A percentile compares a stretch with the other conserved stretches of the same genome.
Conservation (phyloP, 2,329 filamentous ascomycete species). For the Botryotinia globosa region DNA sequence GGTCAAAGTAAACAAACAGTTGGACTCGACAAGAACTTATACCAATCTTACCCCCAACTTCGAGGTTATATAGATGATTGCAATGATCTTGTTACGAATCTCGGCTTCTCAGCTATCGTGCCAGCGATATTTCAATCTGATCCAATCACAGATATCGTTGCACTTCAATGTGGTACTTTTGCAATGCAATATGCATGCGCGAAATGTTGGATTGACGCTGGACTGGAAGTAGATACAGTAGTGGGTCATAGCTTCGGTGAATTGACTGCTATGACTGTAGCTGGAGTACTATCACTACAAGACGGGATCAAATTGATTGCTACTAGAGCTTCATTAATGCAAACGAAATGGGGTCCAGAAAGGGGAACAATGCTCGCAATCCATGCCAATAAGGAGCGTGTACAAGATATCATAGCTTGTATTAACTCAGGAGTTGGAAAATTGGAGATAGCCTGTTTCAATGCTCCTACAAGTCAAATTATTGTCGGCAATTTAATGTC, state of each 20-base stretch:
- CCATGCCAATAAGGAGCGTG: not conserved
- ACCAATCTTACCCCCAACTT: conserved; percentile 14
- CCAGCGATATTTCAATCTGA: conserved; percentile 25
- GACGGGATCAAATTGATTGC: conserved; percentile 31
- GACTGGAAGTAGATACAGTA: conserved; percentile 20
- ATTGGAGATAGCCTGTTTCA: not conserved
- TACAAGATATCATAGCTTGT: not conserved
- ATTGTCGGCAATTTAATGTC: not conserved
- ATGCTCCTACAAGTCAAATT: not conserved
- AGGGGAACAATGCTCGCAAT: conserved; percentile 1
- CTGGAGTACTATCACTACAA: conserved; percentile 20
- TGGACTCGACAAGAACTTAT: conserved; percentile 18
- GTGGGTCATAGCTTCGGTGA: conserved; percentile 44
- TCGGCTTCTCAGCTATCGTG: conserved; percentile 21
- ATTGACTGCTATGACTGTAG: conserved; percentile 38
- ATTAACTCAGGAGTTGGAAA: not conserved
- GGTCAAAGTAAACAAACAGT: conserved; percentile 22
- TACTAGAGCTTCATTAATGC: conserved; percentile 38
- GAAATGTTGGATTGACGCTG: conserved; percentile 26
- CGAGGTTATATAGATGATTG: conserved; percentile 25
- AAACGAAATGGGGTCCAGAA: conserved; percentile 1
- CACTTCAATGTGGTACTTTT: conserved; percentile 25
- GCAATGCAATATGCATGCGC: conserved; percentile 29
- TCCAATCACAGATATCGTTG: conserved; percentile 18
- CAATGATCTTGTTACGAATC: conserved; percentile 7